phyloP scores from a whole-genome alignment of 345 rosid species.

The Eucalyptus leucophloia region DNA sequence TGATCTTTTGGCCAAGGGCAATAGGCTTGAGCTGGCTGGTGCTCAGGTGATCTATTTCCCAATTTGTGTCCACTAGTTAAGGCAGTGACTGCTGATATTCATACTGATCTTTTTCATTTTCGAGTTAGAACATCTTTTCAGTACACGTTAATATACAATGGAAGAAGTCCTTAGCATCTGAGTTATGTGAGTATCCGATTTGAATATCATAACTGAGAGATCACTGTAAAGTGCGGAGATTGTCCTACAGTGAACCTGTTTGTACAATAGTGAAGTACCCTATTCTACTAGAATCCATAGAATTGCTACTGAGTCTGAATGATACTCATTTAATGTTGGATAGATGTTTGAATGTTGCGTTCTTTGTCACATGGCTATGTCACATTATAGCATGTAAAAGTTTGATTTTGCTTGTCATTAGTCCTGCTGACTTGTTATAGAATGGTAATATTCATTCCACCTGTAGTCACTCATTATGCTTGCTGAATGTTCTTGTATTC shows the following conservation, averaged over 20 bases:
- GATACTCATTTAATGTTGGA: neutral
- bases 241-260: neutral
- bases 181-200: neutral
- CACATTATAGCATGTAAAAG: neutral
- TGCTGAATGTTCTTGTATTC: neutral
- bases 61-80: neutral
- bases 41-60: slow-evolving; percentile 26
- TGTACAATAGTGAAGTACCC: neutral
- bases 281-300: neutral
- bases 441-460: neutral
- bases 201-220: neutral
- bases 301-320: neutral
- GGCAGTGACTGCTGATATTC: neutral
- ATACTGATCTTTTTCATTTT: neutral
- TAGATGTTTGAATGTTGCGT: neutral
- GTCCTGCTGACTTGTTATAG: neutral
- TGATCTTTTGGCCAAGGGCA: slow-evolving; percentile 54
- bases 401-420: neutral
- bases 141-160: neutral
- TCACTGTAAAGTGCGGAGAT: neutral
- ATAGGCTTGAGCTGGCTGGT: slow-evolving; percentile 56
- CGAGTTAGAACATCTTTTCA: neutral
- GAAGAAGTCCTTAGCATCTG: neutral
- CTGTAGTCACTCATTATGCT: neutral
- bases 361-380: neutral